Base-by-base conservation (phyloP, 1,284 basidiomycete genomes). In the Malassezia yamatoensis region DNA sequence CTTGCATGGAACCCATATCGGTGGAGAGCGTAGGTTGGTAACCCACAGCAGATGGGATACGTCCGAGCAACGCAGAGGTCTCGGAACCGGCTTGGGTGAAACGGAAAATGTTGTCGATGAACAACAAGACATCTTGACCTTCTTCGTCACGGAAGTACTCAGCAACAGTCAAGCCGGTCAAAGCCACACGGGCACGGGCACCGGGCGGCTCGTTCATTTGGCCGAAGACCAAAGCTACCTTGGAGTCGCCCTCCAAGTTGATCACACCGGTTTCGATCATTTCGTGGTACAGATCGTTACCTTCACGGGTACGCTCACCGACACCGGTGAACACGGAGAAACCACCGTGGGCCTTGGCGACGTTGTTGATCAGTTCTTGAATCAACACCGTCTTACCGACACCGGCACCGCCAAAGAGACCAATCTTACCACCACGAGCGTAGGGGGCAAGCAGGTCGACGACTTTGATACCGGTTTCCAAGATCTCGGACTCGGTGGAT, bases 111-210 rank as follows among this genome's bases (percentile, higher is more conserved):
- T 96, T 98, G 87, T 98, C 93, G 77, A 96, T 96, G 84, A 96
- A 96, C 76, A 98, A 86, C 77, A 96, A 83, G 81, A 98, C 93
- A 79, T 96, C 93, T 80, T 98, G 93, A 68, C 93, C 93, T 81
- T 98, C 91, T 80, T 96, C 91, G 76, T 98, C 93, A 86, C 93
- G 91, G 93, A 98, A 98, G 82, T 96, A 98, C 81, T 98, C 93
- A 70, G 93, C 93, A 69, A 96, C 94, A 76, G 93, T 96, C 62
- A 98, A 81, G 80, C 93, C 93, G 72, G 93, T 96, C 73, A 98
- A 85, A 63, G 93, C 93, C 75, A 96, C 93, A 87, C 93, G 93
- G 76, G 93, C 93, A 86, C 93, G 91, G 73, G 93, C 93, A 85
- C 93, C 93, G 73, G 93, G 93, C 78, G 93, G 93, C 82, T 98